A percentile compares a stretch with the other conserved stretches of the same genome.
phyloP scores from a whole-genome alignment of 768 basidiomycete species.

The Lactarius psammicola region DNA sequence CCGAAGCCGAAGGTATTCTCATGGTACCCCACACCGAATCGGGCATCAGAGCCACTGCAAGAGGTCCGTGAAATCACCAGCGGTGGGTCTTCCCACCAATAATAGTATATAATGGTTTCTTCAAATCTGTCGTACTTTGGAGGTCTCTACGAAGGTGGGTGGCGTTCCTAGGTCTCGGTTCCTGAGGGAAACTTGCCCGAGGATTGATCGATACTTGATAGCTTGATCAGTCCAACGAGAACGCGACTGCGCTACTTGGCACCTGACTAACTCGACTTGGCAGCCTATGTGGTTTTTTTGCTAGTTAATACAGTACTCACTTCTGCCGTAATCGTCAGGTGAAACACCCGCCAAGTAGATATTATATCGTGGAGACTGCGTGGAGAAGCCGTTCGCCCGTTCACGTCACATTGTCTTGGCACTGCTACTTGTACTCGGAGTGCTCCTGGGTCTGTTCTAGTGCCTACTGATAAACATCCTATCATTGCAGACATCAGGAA shows the following conservation, averaged over 20 bases:
- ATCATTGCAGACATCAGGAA: neutral
- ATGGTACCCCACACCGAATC: slow-evolving; percentile 47
- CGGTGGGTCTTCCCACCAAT: neutral
- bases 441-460: neutral
- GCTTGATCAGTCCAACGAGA: too few relatives aligned
- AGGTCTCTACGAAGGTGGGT: slow-evolving; percentile 18
- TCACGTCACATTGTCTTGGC: neutral
- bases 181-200: too few relatives aligned
- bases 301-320: too few relatives aligned
- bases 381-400: neutral
- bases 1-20: slow-evolving; percentile 53
- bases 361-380: neutral
- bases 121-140: slow-evolving; percentile 30
- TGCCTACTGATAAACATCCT: neutral
- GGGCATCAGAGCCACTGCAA: neutral
- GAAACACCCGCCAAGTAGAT: too few relatives aligned
- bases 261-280: too few relatives aligned
- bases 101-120: slow-evolving; percentile 43
- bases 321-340: too few relatives aligned
- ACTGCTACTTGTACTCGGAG: neutral
- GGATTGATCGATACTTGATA: too few relatives aligned
- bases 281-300: too few relatives aligned
- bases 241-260: too few relatives aligned
- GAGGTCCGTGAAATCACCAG: neutral
- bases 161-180: neutral